Conservation (phyloP, 305 asterid species). For the Fraxinus floribunda region DNA sequence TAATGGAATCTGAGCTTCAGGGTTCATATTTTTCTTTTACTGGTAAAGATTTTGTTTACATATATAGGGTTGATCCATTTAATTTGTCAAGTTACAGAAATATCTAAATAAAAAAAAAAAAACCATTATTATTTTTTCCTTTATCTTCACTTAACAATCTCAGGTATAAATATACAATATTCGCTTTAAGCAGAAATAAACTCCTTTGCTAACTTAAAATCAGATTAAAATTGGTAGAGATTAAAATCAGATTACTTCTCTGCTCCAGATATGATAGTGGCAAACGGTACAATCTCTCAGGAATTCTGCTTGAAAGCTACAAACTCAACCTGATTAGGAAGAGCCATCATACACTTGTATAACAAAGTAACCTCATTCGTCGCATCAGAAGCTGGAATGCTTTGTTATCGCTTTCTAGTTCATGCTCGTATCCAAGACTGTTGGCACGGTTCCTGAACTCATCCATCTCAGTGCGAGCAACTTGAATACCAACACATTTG, state of each 20-base stretch:
- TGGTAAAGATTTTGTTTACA: too few relatives aligned
- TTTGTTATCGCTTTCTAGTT: conserved; percentile 61
- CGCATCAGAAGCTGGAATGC: conserved; percentile 81
- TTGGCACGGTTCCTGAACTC: conserved; percentile 65
- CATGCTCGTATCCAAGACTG: conserved; percentile 71
- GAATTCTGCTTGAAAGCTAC: neutral
- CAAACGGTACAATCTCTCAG: neutral
- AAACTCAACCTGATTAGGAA: neutral
- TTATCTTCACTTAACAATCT: too few relatives aligned
- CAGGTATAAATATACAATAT: neutral
- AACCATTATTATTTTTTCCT: too few relatives aligned
- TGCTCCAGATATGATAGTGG: neutral
- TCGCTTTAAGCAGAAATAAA: neutral
- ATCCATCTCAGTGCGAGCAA: conserved; percentile 52
- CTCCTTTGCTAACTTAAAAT: neutral
- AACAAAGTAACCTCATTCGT: conserved; percentile 26
- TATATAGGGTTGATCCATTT: too few relatives aligned
- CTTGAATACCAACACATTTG: conserved; percentile 88
- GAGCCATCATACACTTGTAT: neutral
- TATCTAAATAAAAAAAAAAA: too few relatives aligned
- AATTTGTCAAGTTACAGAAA: too few relatives aligned
- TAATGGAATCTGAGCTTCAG: too few relatives aligned
- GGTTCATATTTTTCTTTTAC: too few relatives aligned
- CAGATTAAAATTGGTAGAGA: too few relatives aligned
- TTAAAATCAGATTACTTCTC: too few relatives aligned